These are phyloP conservation scores for Ilex aquifolium DNA, from an alignment of 257 asterid species.

Conservation along the genomic window DNA sequence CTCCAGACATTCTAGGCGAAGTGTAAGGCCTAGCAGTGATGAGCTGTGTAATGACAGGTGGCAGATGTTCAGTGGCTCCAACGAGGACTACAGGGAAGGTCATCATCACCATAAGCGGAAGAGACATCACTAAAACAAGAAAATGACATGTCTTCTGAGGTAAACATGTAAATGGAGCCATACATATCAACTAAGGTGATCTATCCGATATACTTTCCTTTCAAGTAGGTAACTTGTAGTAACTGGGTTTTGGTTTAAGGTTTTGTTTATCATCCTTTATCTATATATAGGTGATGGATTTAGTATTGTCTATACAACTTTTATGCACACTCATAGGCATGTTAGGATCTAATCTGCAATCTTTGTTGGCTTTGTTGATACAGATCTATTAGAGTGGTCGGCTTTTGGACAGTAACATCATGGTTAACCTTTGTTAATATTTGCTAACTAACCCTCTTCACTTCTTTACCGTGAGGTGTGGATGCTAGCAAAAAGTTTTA, in stretches of 20 bases:
- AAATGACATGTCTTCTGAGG: conserved; percentile 30
- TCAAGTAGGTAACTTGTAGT: conserved; percentile 43
- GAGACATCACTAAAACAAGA: conserved; percentile 35
- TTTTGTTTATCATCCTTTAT: conserved; percentile 29
- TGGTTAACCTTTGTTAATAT: conserved; percentile 28
- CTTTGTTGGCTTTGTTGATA: conserved; percentile 32
- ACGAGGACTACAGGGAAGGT: conserved; percentile 19
- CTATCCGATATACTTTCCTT: conserved; percentile 25
- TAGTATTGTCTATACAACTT: conserved; percentile 18
- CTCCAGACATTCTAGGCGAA: conserved; percentile 17
- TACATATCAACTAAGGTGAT: conserved; percentile 26
- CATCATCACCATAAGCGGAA: conserved; percentile 23
- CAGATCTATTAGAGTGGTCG: conserved; percentile 29
- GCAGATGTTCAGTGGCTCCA: conserved; percentile 21
- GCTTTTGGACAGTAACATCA: conserved; percentile 30
- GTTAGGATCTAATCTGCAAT: conserved; percentile 22
- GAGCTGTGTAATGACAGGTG: conserved; percentile 19
- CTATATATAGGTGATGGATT: conserved; percentile 14
- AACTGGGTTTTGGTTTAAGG: conserved; percentile 27
- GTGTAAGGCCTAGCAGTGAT: conserved; percentile 8
- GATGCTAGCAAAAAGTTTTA: conserved; percentile 55
- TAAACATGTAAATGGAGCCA: conserved; percentile 30
- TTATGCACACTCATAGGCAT: conserved; percentile 24
- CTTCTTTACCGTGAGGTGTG: conserved; percentile 52
- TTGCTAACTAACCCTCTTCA: conserved; percentile 47